These are phyloP conservation scores for Penicillium sclerotiorum DNA, from an alignment of 2,329 filamentous ascomycete species.

Conservation along the genomic window DNA sequence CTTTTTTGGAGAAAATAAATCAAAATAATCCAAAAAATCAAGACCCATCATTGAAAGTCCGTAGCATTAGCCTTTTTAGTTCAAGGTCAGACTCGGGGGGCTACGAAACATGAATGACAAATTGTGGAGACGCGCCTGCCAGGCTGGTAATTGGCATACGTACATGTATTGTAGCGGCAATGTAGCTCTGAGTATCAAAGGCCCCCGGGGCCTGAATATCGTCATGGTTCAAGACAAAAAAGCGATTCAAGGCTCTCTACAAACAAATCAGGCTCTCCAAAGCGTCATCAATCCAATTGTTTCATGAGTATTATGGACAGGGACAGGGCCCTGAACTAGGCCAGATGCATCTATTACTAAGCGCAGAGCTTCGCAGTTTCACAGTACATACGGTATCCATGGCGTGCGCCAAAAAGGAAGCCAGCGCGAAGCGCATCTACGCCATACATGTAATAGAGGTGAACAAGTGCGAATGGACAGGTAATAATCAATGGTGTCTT, in stretches of 20 bases:
- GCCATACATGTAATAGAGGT: too few species aligned
- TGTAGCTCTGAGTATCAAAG: too few species aligned
- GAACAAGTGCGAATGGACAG: too few species aligned
- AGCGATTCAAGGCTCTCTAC: neutral
- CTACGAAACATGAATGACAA: constrained; percentile 17
- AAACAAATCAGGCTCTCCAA: too few species aligned
- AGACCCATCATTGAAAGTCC: neutral
- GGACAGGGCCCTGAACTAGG: too few species aligned
- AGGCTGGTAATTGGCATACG: too few species aligned
- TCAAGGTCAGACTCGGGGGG: neutral
- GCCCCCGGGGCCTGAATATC: too few species aligned
- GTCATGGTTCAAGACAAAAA: neutral
- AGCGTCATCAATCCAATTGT: too few species aligned
- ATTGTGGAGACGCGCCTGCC: constrained; percentile 18
- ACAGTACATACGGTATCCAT: too few species aligned
- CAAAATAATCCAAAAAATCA: neutral
- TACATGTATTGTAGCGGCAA: neutral
- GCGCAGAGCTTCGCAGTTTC: neutral
- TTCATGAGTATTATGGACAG: too few species aligned
- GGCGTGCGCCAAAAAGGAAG: neutral
- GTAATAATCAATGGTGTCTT: too few species aligned
- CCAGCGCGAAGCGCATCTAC: neutral
- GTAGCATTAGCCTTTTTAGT: constrained; percentile 14
- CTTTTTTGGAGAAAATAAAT: neutral
- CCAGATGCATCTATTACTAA: too few species aligned